Conservation (phyloP, 75 land plant genomes). For the Cupressus sempervirens region DNA sequence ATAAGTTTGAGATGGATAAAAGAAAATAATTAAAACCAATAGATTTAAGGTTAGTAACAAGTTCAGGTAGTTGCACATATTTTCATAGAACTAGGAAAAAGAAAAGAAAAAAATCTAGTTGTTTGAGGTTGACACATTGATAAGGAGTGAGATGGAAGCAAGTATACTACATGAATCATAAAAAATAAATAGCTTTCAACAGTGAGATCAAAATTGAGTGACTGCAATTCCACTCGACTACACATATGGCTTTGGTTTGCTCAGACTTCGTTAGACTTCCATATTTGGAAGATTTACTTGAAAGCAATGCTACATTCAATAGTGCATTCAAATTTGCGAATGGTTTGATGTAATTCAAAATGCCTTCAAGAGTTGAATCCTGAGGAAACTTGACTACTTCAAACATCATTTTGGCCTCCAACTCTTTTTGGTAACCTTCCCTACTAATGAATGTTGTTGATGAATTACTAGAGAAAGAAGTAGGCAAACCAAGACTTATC, state of each 20-base stretch:
- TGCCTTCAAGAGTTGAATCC: too few species aligned
- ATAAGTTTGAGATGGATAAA: neutral
- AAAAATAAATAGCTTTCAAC: neutral
- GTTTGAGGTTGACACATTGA: neutral
- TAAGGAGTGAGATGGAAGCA: neutral
- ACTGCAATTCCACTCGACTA: neutral
- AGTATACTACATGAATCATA: slow-evolving; percentile 9
- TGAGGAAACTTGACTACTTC: too few species aligned
- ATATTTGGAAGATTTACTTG: too few species aligned
- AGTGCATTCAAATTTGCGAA: too few species aligned
- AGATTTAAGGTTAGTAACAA: neutral
- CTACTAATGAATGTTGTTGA: too few species aligned
- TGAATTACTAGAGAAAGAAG: too few species aligned
- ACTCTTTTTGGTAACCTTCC: too few species aligned
- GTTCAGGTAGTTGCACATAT: neutral
- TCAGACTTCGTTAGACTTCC: too few species aligned
- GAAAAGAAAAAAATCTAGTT: neutral
- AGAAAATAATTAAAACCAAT: neutral
- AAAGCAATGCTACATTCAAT: too few species aligned
- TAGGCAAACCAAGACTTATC: too few species aligned
- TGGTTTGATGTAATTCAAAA: too few species aligned
- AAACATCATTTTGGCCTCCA: too few species aligned
- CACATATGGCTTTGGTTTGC: neutral
- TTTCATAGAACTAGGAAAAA: slow-evolving; percentile 4
- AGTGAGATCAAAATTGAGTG: slow-evolving; percentile 12